Percentiles rank a stretch among this genome's conserved stretches.
phyloP scores from a whole-genome alignment of 2,329 filamentous ascomycete species.

The Botryotinia convoluta region DNA sequence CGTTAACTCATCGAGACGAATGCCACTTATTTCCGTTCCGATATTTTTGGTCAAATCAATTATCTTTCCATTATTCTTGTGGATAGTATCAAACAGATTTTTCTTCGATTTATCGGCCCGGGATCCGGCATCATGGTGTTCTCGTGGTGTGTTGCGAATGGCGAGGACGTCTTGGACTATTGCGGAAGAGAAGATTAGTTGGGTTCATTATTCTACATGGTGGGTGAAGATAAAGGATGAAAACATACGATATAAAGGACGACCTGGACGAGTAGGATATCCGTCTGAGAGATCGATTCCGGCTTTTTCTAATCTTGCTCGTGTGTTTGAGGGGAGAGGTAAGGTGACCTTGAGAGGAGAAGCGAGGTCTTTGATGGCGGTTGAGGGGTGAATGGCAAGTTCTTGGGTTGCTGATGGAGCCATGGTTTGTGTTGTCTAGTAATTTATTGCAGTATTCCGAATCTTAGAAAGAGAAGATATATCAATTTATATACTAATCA shows the following conservation, averaged over 20 bases:
- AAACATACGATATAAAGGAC: slow-evolving; percentile 53
- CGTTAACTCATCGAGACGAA: slow-evolving; percentile 43
- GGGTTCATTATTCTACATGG: not conserved
- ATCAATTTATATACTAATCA: not conserved
- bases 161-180: slow-evolving; percentile 60
- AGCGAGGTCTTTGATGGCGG: slow-evolving; percentile 58
- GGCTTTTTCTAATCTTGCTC: slow-evolving; percentile 61
- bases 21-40: slow-evolving; percentile 44
- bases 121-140: slow-evolving; percentile 58
- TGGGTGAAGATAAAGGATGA: not conserved
- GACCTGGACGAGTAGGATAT: slow-evolving; percentile 67
- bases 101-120: slow-evolving; percentile 65
- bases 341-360: slow-evolving; percentile 63
- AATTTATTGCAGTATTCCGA: not conserved
- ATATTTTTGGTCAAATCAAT: slow-evolving; percentile 47
- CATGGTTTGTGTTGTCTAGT: not conserved
- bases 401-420: slow-evolving; percentile 40
- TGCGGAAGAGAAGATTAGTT: not conserved
- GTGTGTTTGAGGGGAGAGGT: slow-evolving; percentile 55
- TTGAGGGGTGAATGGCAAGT: slow-evolving; percentile 55
- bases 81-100: slow-evolving; percentile 55
- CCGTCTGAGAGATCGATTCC: slow-evolving; percentile 67
- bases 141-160: slow-evolving; percentile 57
- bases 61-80: slow-evolving; percentile 48
- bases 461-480: not conserved